Base-by-base conservation (phyloP, 305 asterid species). In the Rubia balearica region DNA sequence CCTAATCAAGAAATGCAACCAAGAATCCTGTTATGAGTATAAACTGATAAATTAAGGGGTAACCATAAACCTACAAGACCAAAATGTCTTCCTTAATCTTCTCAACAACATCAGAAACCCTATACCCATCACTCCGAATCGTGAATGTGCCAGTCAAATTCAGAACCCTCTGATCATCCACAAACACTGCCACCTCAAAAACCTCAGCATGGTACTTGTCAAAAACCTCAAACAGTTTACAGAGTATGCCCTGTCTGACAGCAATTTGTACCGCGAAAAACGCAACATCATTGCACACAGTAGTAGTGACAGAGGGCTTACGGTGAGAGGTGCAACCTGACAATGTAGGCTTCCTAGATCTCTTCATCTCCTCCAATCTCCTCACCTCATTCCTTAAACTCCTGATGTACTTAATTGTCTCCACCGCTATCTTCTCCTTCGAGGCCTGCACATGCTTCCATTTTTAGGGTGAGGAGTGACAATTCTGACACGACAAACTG, bases 181-280 rank as follows among this genome's bases (percentile, higher is more conserved):
- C 89, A 1, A 63, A 51, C 33, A 87, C 21, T 45, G 85, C 83
- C 60, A 85, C 88, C 81, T 84, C 89, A 83, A 91, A 70, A 68
- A 89, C 81, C 74, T 89, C 91, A 38, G 81, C 89, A 30, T 57
- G 67, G 77, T 85, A 76, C 81, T 79, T 84, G 49, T 84, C 84
- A 22, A 91, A 81, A 66, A 87, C 77, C 73, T 46, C 75, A 65
- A 83, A 73, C 49, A 87, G 76, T 38, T 71, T 74, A n/a, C 72
- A 73, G 82, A 85, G 67, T 21, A 79, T 68, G 38, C 90, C 86
- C 33, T 48, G 76, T 69, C 78, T 81, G 59, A 56, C 75, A 70
- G 83, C 81, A 67, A 78, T 75, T 66, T 82, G 83, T 30, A 89
- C 67, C 69, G 83, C 88, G 12, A 91, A 74, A 79, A 86, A 84